phyloP scores from a whole-genome alignment of 2,329 filamentous ascomycete genomes.

The Pyrenophora seminiperda region DNA sequence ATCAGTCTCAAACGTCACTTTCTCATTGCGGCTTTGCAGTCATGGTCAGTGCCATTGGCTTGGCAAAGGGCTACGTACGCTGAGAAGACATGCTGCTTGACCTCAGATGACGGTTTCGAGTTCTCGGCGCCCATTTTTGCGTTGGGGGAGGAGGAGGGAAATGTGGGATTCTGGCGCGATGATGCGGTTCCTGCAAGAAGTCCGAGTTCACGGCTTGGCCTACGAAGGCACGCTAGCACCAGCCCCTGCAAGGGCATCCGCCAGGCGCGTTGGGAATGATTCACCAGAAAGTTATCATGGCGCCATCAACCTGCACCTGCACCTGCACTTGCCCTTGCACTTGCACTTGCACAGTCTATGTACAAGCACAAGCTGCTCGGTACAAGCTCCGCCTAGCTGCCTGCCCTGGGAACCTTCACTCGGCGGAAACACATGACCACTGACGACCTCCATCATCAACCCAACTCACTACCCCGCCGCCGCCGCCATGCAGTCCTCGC shows the following conservation, averaged over 20 bases:
- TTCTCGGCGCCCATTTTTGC: slow-evolving; percentile 64
- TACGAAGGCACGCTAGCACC: slow-evolving; percentile 27
- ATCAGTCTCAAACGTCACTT: slow-evolving; percentile 24
- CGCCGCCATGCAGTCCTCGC: slow-evolving; percentile 50
- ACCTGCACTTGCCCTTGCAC: background rate
- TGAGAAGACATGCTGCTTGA: slow-evolving; percentile 65
- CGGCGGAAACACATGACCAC: no score
- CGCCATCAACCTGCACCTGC: no score
- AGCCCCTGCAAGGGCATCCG: slow-evolving; percentile 22
- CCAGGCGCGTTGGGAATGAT: slow-evolving; percentile 21
- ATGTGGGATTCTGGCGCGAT: slow-evolving; percentile 28
- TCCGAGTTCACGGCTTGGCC: slow-evolving; percentile 39
- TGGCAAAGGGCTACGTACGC: slow-evolving; percentile 53
- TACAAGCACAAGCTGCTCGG: no score
- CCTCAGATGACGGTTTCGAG: slow-evolving; percentile 63
- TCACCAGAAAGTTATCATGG: slow-evolving; percentile 18
- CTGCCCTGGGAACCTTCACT: no score
- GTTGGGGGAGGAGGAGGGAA: slow-evolving; percentile 19
- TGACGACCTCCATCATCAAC: background rate
- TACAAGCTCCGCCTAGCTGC: no score
- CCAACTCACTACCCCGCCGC: background rate
- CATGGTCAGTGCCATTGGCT: slow-evolving; percentile 30
- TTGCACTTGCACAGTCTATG: background rate
- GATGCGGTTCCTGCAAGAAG: slow-evolving; percentile 40
- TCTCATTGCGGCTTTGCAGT: background rate